Conservation (phyloP, 1,284 basidiomycete genomes). For the Microbotryum scabiosae region DNA sequence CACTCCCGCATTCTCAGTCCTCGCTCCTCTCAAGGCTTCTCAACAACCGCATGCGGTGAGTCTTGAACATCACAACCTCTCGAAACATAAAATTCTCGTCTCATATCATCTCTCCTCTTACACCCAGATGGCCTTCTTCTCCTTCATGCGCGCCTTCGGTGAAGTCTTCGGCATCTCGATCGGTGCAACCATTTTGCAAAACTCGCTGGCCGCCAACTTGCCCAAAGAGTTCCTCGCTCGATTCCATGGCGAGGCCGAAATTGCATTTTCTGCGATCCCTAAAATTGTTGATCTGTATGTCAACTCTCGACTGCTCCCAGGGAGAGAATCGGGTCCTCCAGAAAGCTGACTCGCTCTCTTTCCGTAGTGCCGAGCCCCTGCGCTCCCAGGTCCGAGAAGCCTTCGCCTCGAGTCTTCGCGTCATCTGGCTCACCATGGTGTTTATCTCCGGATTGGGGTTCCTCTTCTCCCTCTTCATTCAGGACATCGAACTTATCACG, state of each 20-base stretch:
- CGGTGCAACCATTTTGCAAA: slow-evolving; percentile 18
- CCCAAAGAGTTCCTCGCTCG: slow-evolving; percentile 1
- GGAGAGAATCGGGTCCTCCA: too few species aligned
- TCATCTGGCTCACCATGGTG: slow-evolving; percentile 27
- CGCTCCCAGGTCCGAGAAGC: slow-evolving; percentile 15
- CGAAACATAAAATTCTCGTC: neutral
- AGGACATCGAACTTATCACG: neutral
- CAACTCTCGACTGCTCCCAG: too few species aligned
- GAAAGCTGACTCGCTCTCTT: too few species aligned
- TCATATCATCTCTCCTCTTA: neutral
- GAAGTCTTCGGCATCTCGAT: slow-evolving; percentile 27
- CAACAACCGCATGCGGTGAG: slow-evolving; percentile 24
- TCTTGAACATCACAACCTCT: neutral
- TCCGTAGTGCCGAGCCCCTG: slow-evolving; percentile 19
- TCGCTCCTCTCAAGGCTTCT: slow-evolving; percentile 15
- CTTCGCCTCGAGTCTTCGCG: slow-evolving; percentile 13
- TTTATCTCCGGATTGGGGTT: slow-evolving; percentile 16
- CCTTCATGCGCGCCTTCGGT: slow-evolving; percentile 19
- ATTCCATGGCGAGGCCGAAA: slow-evolving; percentile 28
- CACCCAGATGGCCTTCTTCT: slow-evolving; percentile 18
- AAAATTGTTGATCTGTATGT: too few species aligned
- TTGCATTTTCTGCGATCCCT: too few species aligned
- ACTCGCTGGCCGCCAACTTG: slow-evolving; percentile 2
- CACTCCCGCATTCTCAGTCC: neutral
- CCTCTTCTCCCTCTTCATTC: slow-evolving; percentile 10